A percentile compares a stretch with the other conserved stretches of the same genome.
These are phyloP conservation scores for Cryptosporidium sp. DNA, from an alignment of 169 alveolate species.

Conservation along the genomic window DNA sequence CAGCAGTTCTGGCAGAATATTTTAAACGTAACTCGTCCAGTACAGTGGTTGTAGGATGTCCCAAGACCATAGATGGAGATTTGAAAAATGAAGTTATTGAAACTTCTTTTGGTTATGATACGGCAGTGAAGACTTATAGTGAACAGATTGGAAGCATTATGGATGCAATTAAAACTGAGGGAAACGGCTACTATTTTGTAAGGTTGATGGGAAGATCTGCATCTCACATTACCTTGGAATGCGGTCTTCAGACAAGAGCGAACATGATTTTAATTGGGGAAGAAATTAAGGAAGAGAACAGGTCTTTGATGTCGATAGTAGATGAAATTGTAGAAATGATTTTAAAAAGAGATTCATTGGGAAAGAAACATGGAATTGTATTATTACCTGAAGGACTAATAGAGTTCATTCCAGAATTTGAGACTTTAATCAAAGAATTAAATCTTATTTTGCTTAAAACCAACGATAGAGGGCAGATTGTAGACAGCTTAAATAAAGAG, in stretches of 20 bases:
- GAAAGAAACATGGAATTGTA: conserved; percentile 85
- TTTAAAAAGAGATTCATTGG: conserved; percentile 79
- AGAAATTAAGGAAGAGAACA: conserved; percentile 81
- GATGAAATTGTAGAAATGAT: conserved; percentile 83
- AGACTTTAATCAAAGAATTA: conserved; percentile 81
- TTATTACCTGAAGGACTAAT: conserved; percentile 90
- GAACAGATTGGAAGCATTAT: conserved; percentile 89
- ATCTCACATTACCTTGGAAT: conserved; percentile 89
- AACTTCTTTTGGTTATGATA: conserved; percentile 88
- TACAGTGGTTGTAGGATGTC: conserved; percentile 86
- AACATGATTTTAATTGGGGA: conserved; percentile 83
- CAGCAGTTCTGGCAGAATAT: conserved; percentile 89
- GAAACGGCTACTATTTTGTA: conserved; percentile 87
- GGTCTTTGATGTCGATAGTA: conserved; percentile 82
- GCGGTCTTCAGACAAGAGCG: conserved; percentile 85
- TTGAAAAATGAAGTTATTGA: conserved; percentile 87
- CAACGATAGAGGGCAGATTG: conserved; percentile 53
- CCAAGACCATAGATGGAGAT: conserved; percentile 91
- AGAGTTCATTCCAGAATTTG: conserved; percentile 88
- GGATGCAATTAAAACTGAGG: conserved; percentile 83
- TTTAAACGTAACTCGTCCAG: conserved; percentile 79
- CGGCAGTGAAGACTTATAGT: conserved; percentile 87
- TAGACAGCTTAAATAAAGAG: conserved; percentile 73
- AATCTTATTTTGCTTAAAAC: conserved; percentile 16
- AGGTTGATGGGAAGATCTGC: conserved; percentile 92